Conservation (phyloP, 2,329 filamentous ascomycete species). For the Clarireedia paspali region DNA sequence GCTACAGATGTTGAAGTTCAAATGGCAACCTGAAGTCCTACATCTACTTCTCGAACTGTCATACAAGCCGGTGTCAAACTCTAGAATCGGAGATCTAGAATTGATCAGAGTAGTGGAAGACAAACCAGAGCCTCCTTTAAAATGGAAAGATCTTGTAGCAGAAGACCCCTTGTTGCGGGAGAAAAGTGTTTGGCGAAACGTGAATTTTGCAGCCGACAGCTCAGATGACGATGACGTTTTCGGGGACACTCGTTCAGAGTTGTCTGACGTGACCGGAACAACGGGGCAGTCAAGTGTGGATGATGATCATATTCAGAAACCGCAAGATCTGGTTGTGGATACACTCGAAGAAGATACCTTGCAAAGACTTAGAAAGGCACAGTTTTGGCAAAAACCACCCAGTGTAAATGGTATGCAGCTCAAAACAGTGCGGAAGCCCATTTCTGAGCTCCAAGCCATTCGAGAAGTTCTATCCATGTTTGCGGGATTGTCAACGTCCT, state of each 20-base stretch:
- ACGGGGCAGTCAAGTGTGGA: conserved; percentile 28
- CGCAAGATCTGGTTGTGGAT: conserved; percentile 28
- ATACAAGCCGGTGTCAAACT: conserved; percentile 67
- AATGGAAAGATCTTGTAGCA: conserved; percentile 71
- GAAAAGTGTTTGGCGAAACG: conserved; percentile 60
- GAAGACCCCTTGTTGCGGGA: conserved; percentile 68
- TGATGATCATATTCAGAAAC: conserved; percentile 21
- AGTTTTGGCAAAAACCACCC: conserved; percentile 38
- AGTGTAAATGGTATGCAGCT: conserved; percentile 20
- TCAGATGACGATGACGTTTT: conserved; percentile 43
- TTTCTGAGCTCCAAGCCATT: conserved; percentile 59
- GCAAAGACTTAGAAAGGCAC: conserved; percentile 34
- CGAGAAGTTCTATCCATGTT: conserved; percentile 84
- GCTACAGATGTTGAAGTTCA: conserved; percentile 44
- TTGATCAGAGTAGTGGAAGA: conserved; percentile 39
- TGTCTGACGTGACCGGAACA: conserved; percentile 29
- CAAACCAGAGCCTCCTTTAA: conserved; percentile 44
- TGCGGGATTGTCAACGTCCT: conserved; percentile 63
- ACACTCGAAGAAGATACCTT: conserved; percentile 29
- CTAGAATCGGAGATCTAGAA: conserved; percentile 56
- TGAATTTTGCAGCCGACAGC: conserved; percentile 57
- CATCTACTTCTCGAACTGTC: conserved; percentile 75
- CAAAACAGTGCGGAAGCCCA: conserved; percentile 24
- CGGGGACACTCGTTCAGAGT: conserved; percentile 29
- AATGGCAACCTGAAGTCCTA: conserved; percentile 73